These are phyloP conservation scores for Pistacia vera DNA, from an alignment of 345 rosid species.

Conservation along the genomic window DNA sequence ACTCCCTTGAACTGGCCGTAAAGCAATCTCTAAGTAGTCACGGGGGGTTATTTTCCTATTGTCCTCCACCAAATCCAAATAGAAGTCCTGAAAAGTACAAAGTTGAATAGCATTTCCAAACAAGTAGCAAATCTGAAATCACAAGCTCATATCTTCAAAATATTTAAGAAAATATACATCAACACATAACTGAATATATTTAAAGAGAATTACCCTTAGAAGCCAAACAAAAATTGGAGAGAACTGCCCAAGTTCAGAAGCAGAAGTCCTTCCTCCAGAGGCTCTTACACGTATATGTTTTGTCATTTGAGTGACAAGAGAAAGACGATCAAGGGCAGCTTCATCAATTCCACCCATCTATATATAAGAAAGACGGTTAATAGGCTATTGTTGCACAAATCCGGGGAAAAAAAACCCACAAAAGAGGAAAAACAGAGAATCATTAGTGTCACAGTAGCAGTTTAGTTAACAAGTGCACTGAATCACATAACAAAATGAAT, in stretches of 20 bases:
- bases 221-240: constrained; percentile 99
- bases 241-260: constrained; percentile 90
- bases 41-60: constrained; percentile 84
- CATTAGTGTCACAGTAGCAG: neutral
- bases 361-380: constrained; percentile 14
- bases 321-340: constrained; percentile 93
- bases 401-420: neutral
- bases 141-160: neutral
- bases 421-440: neutral
- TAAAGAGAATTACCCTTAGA: constrained; percentile 64
- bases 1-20: constrained; percentile 79
- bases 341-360: constrained; percentile 99
- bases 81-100: constrained; percentile 71
- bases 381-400: neutral
- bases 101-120: neutral
- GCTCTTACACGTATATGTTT: constrained; percentile 97
- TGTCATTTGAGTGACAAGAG: constrained; percentile 97
- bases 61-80: constrained; percentile 86
- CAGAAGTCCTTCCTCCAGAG: constrained; percentile 70
- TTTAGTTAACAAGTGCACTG: neutral
- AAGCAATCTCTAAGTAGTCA: constrained; percentile 93
- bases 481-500: neutral
- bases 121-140: neutral
- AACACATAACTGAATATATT: neutral
- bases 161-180: neutral